Evolutionary conservation across 208 protist species (phyloP), one percentile per base, ranked within the genome.

Genomic region (Strigomonas culicis): DNA sequence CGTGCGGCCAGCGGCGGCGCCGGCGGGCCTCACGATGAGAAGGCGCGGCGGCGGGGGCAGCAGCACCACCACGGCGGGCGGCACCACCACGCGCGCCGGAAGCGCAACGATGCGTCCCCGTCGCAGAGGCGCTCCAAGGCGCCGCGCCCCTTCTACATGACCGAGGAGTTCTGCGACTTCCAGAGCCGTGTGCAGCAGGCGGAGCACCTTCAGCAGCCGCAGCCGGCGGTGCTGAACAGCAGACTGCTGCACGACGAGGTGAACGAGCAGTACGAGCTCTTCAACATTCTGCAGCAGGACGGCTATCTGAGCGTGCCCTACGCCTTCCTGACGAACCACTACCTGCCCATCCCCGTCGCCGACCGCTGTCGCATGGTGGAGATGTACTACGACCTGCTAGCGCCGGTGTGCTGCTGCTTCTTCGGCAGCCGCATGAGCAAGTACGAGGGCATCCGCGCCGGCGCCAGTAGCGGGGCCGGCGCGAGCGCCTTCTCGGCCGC

Each of bases 371-470:
- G 75, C 39, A 63, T 96, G 34, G 78, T 96, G 66, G 75, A 78
- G 39, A 63, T 87, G 31, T 94, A 87, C 74, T 96, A 96, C 72
- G 68, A 73, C n/a, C 77, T 87, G 1, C 80, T 92, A 47, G 71
- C 74, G 4, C 65, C 65, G 15, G 63, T 93, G 17, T 80, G 88
- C 30, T 83, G 73, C 19, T 78, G 72, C 56, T 88, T 78, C 28
- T 94, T 96, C 70, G 90, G 90, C 34, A 77, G 87, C 55, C 62
- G 74, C 21, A 70, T 92, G 59, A 76, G 65, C 46, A 79, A 77
- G 25, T 72, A 84, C 44, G 78, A 86, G n/a, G 58, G 41, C 46
- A 58, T 47, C 53, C 34, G 44, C 22, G 22, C 24, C 36, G 27
- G 52, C 39, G 25, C 11, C 17, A 49, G 31, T 30, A 21, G 6